A percentile compares a stretch with the other conserved stretches of the same genome.
Conservation (phyloP, 2,329 filamentous ascomycete species). For the Xylaria sp. region DNA sequence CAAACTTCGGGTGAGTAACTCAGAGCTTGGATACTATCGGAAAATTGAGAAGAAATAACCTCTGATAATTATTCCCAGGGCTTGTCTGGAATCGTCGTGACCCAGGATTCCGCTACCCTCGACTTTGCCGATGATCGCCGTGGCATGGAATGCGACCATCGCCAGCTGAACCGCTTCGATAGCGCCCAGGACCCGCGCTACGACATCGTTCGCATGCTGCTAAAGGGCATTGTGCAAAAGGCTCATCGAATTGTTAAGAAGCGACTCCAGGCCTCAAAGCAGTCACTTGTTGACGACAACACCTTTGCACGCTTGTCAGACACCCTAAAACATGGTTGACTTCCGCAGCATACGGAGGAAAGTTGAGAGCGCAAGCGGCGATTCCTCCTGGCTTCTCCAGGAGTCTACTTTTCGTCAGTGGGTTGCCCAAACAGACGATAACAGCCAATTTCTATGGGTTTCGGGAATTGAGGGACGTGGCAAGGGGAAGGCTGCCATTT, state of each 20-base stretch:
- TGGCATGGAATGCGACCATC: slow-evolving; percentile 3
- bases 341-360: slow-evolving; percentile 2
- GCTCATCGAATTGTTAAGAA: slow-evolving; percentile 7
- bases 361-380: slow-evolving; percentile 7
- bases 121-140: neutral
- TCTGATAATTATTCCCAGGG: neutral
- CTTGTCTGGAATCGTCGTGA: neutral
- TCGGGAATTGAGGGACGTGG: slow-evolving; percentile 13
- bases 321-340: neutral
- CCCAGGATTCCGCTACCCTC: neutral
- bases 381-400: neutral
- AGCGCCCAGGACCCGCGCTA: slow-evolving; percentile 3
- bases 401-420: neutral
- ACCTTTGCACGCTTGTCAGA: slow-evolving; percentile 10
- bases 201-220: neutral
- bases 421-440: neutral
- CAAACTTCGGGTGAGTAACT: neutral
- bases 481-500: slow-evolving; percentile 7
- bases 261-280: slow-evolving; percentile 7
- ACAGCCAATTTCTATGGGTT: neutral
- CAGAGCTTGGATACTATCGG: neutral
- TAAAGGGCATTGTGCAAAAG: slow-evolving; percentile 8
- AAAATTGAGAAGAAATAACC: too few relatives aligned
- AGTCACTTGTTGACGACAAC: slow-evolving; percentile 10
- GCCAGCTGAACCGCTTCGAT: slow-evolving; percentile 10